phyloP scores from a whole-genome alignment of 345 rosid species.

The Citrus mangshanensis region DNA sequence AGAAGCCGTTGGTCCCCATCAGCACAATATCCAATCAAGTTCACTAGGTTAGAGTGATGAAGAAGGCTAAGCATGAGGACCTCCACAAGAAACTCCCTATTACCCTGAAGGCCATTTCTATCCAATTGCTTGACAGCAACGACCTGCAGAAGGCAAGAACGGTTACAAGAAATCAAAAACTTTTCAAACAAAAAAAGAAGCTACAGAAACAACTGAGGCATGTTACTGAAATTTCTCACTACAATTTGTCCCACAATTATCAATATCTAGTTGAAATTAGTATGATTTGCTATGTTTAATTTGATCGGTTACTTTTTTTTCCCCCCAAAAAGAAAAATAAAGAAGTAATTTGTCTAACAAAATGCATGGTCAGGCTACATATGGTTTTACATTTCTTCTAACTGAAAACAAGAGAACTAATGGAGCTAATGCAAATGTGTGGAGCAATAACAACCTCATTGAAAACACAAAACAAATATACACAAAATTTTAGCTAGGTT shows the following conservation, averaged over 20 bases:
- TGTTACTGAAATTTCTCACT: neutral
- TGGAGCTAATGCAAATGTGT: neutral
- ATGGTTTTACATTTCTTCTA: neutral
- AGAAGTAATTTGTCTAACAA: neutral
- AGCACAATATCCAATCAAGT: conserved; percentile 95
- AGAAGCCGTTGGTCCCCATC: conserved; percentile 99
- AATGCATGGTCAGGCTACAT: neutral
- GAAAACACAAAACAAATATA: neutral
- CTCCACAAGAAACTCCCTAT: conserved; percentile 95
- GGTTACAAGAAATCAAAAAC: neutral
- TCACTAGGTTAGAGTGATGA: conserved; percentile 95
- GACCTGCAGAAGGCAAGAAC: conserved; percentile 39
- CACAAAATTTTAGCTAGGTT: neutral
- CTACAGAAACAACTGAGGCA: neutral
- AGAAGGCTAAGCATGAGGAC: conserved; percentile 99
- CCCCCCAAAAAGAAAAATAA: neutral
- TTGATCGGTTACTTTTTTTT: neutral
- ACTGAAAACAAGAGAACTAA: neutral
- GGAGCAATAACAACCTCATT: neutral
- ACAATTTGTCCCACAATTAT: neutral
- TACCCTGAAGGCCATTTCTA: conserved; percentile 97
- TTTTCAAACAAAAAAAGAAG: neutral
- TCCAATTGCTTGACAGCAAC: conserved; percentile 98
- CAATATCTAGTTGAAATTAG: neutral
- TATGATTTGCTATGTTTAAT: neutral